Evolutionary conservation across 345 rosid species (phyloP), one percentile per base, ranked within the genome.

Genomic region (Euphorbia peplus): DNA sequence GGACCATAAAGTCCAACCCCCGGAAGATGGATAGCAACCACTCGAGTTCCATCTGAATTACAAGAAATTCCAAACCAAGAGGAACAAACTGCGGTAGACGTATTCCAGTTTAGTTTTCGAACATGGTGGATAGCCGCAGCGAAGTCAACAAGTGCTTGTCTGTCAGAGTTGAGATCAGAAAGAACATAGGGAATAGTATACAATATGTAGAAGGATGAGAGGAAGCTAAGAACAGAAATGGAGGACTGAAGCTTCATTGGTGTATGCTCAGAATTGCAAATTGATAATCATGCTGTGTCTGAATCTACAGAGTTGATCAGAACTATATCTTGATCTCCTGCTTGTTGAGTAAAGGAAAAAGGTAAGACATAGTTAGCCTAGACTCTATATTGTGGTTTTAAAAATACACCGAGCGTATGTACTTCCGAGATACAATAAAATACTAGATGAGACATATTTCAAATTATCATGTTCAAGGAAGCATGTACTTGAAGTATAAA

Each of bases 61-160:
- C 97, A 89, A 12, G 85, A 64, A 22, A 91, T 69, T 22, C 97
- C 93, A 4, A 84, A 60, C 97, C 93, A 91, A 19, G 80, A 82
- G 51, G 67, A 30, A 70, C 92, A 85, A 48, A 82, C 59, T 35
- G 84, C 35, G 32, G 69, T 46, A 14, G 75, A 55, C 64, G 52
- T 70, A 72, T 80, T 85, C 92, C 92, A 87, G 75, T 85, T 82
- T 28, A 87, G 85, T 64, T 76, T 75, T 47, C 80, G 80, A 60
- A 70, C 73, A 63, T 82, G 87, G 39, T 83, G 88, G 10, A 85
- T 80, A 30, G 78, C 64, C 19, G 76, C 67, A 41, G 84, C 84
- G 76, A 87, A 87, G 22, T 52, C 79, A 56, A 87, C 82, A 22
- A 87, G 86, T 13, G 89, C 86, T 79, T 83, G 82, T 67, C 63